phyloP scores from a whole-genome alignment of 2,329 filamentous ascomycete genomes.

The Myriosclerotinia scirpicola region DNA sequence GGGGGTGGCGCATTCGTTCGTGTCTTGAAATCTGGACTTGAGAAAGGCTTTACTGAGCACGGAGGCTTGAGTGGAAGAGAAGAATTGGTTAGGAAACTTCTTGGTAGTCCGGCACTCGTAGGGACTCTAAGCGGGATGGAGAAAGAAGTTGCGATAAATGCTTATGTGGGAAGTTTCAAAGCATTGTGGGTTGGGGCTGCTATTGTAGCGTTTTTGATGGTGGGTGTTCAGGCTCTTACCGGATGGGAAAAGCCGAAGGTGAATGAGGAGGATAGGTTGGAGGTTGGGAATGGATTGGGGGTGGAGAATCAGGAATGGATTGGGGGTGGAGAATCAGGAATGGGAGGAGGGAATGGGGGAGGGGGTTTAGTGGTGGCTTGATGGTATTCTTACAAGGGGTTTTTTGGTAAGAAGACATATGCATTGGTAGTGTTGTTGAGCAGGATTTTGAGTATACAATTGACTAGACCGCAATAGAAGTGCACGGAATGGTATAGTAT shows the following conservation, averaged over 20 bases:
- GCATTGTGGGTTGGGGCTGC: slow-evolving; percentile 54
- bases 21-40: slow-evolving; percentile 32
- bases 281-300: slow-evolving; percentile 16
- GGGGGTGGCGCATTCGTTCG: slow-evolving; percentile 59
- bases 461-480: not conserved
- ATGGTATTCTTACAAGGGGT: no score
- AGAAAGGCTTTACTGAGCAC: slow-evolving; percentile 43
- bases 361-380: not conserved
- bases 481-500: no score
- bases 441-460: no score
- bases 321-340: no score
- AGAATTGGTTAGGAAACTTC: slow-evolving; percentile 52
- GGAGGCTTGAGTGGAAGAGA: slow-evolving; percentile 35
- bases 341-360: slow-evolving; percentile 24
- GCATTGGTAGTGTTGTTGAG: not conserved
- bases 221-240: slow-evolving; percentile 56
- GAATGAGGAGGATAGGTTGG: not conserved
- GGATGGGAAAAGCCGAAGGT: slow-evolving; percentile 49
- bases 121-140: slow-evolving; percentile 50
- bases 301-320: slow-evolving; percentile 16
- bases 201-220: slow-evolving; percentile 49
- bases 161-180: slow-evolving; percentile 55
- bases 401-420: not conserved
- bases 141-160: slow-evolving; percentile 50
- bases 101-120: slow-evolving; percentile 60